Percentiles rank a stretch among this genome's conserved stretches.
These are phyloP conservation scores for Rhynchospora pubera DNA, from an alignment of 176 grass and related monocot genomes.

Conservation along the genomic window DNA sequence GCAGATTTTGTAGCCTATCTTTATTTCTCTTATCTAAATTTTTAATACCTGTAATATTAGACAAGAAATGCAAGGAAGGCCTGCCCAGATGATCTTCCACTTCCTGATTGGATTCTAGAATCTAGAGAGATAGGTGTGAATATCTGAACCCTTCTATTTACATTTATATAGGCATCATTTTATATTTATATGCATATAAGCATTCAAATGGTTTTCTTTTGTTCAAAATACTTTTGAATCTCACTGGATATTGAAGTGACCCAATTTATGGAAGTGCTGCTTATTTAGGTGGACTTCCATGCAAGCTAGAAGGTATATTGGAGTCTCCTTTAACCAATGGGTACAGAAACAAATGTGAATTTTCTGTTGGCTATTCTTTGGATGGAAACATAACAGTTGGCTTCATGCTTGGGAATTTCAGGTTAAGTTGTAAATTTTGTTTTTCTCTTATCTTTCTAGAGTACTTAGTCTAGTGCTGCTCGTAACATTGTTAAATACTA, in stretches of 20 bases:
- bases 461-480: neutral
- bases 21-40: neutral
- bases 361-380: conserved; percentile 87
- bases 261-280: neutral
- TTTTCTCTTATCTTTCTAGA: neutral
- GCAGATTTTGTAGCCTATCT: neutral
- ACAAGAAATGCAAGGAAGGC: conserved; percentile 97
- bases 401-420: conserved; percentile 98
- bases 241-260: neutral
- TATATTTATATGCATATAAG: neutral
- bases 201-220: neutral
- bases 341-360: conserved; percentile 98
- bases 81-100: conserved; percentile 65
- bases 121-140: conserved; percentile 71
- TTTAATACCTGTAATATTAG: conserved; percentile 34
- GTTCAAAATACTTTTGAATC: neutral
- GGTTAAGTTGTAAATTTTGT: conserved; percentile 24
- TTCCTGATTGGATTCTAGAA: conserved; percentile 78
- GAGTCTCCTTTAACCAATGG: conserved; percentile 80
- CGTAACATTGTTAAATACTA: conserved; percentile 23
- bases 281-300: conserved; percentile 88
- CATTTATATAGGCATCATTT: too few species aligned
- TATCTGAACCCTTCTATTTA: conserved; percentile 16
- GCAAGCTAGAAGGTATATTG: conserved; percentile 88
- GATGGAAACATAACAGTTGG: conserved; percentile 73